phyloP scores from a whole-genome alignment of 768 basidiomycete species.

The Gloeophyllum trabeum region DNA sequence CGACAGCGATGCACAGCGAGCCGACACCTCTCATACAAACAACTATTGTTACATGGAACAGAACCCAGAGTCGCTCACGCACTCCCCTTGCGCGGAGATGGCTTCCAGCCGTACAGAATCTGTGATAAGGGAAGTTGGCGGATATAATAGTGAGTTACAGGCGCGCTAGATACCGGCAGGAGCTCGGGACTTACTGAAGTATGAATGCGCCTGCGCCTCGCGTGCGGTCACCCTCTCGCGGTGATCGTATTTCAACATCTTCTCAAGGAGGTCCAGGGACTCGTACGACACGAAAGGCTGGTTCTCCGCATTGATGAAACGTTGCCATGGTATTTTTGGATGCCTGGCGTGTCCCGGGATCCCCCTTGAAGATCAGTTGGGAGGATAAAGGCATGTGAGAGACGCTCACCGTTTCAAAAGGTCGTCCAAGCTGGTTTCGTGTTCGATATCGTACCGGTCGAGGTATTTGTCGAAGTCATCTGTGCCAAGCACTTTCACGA shows the following conservation, averaged over 20 bases:
- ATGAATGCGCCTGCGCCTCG: constrained; percentile 87
- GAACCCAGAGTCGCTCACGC: neutral
- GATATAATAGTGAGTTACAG: neutral
- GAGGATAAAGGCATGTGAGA: neutral
- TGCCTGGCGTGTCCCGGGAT: constrained; percentile 83
- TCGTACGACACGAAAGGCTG: constrained; percentile 95
- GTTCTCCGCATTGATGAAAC: constrained; percentile 92
- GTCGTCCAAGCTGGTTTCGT: neutral
- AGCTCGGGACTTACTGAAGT: constrained; percentile 52
- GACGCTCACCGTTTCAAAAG: neutral
- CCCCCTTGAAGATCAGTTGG: constrained; percentile 84
- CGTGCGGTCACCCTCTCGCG: constrained; percentile 92
- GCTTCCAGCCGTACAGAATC: neutral
- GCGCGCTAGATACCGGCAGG: neutral
- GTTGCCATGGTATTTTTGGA: constrained; percentile 89
- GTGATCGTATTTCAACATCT: constrained; percentile 92
- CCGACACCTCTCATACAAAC: too few species aligned
- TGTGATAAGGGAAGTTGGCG: neutral
- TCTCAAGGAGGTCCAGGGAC: constrained; percentile 92
- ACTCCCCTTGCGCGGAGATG: neutral
- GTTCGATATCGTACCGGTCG: constrained; percentile 65
- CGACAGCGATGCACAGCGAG: too few species aligned
- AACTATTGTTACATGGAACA: neutral
- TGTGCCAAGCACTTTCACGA: constrained; percentile 93
- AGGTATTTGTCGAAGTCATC: constrained; percentile 90